phyloP scores from a whole-genome alignment of 345 rosid genomes.

The Eucalyptus microcorys region DNA sequence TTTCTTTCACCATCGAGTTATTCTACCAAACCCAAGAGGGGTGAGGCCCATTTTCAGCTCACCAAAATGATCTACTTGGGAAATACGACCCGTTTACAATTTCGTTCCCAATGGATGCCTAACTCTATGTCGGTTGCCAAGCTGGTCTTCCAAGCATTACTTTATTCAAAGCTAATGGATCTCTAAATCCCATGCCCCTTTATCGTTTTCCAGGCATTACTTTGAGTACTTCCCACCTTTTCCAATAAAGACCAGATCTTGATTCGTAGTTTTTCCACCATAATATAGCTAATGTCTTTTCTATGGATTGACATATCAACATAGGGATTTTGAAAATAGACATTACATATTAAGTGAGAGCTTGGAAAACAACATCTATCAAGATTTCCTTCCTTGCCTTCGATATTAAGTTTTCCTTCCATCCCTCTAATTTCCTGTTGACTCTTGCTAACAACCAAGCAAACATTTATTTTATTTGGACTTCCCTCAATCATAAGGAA shows the following conservation, averaged over 20 bases:
- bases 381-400: too few species aligned
- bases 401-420: too few species aligned
- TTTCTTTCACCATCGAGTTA: not conserved
- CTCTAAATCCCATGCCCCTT: not conserved
- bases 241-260: not conserved
- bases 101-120: not conserved
- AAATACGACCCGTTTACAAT: too few species aligned
- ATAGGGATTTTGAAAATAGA: not conserved
- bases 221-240: not conserved
- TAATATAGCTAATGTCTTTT: not conserved
- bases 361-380: not conserved
- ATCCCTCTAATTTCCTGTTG: too few species aligned
- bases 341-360: not conserved
- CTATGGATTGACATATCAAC: not conserved
- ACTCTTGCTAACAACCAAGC: too few species aligned
- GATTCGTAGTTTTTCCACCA: not conserved
- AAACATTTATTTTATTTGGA: too few species aligned
- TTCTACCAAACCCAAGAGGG: not conserved
- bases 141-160: not conserved
- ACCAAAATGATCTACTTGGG: not conserved
- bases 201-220: not conserved
- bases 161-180: not conserved
- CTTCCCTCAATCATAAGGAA: too few species aligned
- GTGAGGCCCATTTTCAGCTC: not conserved
- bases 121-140: not conserved